Evolutionary conservation across 2,329 filamentous ascomycete genomes (phyloP).

Genomic region (Colletotrichum tropicicola): DNA sequence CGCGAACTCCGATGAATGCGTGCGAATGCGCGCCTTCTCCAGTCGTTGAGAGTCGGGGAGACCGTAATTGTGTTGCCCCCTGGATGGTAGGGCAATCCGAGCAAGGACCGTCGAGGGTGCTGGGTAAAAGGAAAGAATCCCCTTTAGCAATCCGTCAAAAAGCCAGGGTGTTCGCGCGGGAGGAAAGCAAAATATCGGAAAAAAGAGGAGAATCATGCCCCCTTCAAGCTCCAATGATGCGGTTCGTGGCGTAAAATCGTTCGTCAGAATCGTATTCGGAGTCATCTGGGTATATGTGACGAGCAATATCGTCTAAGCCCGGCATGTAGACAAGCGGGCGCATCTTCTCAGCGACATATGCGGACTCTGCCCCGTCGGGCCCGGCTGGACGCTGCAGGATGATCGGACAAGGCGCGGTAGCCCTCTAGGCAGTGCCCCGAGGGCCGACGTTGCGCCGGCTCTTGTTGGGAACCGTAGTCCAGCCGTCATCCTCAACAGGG

Average conservation of each 20-base stretch:
- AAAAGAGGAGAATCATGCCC: slow-evolving; percentile 11
- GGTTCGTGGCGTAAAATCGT: slow-evolving; percentile 30
- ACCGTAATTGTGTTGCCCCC: slow-evolving; percentile 8
- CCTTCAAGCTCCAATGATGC: slow-evolving; percentile 25
- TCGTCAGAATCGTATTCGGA: slow-evolving; percentile 31
- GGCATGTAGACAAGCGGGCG: slow-evolving; percentile 21
- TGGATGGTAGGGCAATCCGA: neutral
- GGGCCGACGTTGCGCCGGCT: slow-evolving; percentile 32
- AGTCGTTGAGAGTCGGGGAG: slow-evolving; percentile 28
- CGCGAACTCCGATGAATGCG: slow-evolving; percentile 32
- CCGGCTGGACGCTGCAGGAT: slow-evolving; percentile 26
- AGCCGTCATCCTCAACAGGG: slow-evolving; percentile 67
- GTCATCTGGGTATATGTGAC: slow-evolving; percentile 30
- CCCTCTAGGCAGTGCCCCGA: slow-evolving; percentile 26
- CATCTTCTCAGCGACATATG: slow-evolving; percentile 21
- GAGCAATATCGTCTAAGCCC: slow-evolving; percentile 26
- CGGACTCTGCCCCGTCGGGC: slow-evolving; percentile 16
- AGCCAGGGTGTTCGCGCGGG: slow-evolving; percentile 13
- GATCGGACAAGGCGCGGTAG: slow-evolving; percentile 9
- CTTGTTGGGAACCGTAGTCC: slow-evolving; percentile 63
- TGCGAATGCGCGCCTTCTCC: slow-evolving; percentile 29
- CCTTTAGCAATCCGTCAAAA: slow-evolving; percentile 21
- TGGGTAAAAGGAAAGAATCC: slow-evolving; percentile 5
- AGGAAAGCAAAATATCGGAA: slow-evolving; percentile 22
- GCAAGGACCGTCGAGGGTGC: slow-evolving; percentile 26